Evolutionary conservation across 495 filamentous ascomycete species (phyloP), one percentile per base, ranked within the genome.

Genomic region (Sordaria brevicollis): DNA sequence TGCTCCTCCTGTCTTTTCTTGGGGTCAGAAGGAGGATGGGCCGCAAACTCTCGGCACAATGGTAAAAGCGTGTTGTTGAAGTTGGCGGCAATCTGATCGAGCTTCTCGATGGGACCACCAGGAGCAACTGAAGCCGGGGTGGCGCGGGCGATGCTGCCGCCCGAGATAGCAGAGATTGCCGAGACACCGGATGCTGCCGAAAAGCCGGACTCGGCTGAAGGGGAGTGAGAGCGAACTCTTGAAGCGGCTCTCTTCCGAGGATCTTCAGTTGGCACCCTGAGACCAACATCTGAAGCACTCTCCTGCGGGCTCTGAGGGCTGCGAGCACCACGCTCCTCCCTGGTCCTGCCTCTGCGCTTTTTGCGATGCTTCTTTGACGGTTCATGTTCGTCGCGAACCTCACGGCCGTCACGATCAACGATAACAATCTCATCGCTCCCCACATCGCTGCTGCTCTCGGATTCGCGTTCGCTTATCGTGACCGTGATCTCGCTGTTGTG

Each of bases 1-100:
- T 97, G 89, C 72, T 94, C 91, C 43, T 91, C 90, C 21, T 88
- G 87, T 43, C 88, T 83, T 80, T 90, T 89, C 78, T 91, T 90
- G 21, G 78, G 73, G 31, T 97, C 93, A 4, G 73, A 74, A 0
- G 95, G 95, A 15, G 94, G 89, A 21, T 83, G 74, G 0, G 82
- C 75, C 31, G 87, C 83, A 78, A 90, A 97, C 37, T 86, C 77
- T 0, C 87, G 80, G 72, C 89, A 92, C 10, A 88, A 79, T 2
- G 93, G 93, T 7, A 90, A 72, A 68, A 94, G 83, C 67, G 85
- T 83, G n/a, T 80, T 82, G 49, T 87, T 86, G 74, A 96, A 90
- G 69, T 91, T 87, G 21, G 82, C 76, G 9, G 87, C 80, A 70
- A 97, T 88, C 2, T 81, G 85, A 66, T 89, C 84, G n/a, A 97